Evolutionary conservation across 2,329 filamentous ascomycete species (phyloP).

Genomic region (Berkeleyomyces rouxiae): DNA sequence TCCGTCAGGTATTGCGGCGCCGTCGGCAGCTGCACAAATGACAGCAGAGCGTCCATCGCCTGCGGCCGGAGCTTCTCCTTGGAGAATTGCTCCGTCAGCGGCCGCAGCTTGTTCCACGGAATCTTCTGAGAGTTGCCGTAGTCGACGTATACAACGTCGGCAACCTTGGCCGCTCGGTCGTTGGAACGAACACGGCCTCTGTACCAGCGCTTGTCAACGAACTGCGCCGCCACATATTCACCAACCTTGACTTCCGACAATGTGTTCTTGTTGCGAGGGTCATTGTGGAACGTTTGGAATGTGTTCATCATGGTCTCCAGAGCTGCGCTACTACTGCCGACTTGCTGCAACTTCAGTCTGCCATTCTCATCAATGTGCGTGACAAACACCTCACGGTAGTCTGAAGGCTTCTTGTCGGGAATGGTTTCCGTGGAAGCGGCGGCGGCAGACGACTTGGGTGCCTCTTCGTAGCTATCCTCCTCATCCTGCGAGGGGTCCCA

Average conservation of each 20-base stretch:
- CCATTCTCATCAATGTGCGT: constrained; percentile 76
- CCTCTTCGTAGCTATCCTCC: constrained; percentile 38
- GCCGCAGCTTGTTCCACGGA: constrained; percentile 67
- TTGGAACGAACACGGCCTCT: constrained; percentile 80
- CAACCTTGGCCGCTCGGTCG: constrained; percentile 74
- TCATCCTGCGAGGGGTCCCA: constrained; percentile 83
- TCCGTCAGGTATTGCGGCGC: constrained; percentile 71
- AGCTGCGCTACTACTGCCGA: constrained; percentile 70
- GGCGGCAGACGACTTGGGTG: constrained; percentile 35
- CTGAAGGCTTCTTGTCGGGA: constrained; percentile 48
- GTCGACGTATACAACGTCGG: constrained; percentile 87
- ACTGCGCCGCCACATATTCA: constrained; percentile 80
- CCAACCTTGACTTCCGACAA: constrained; percentile 76
- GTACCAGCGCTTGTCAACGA: constrained; percentile 90
- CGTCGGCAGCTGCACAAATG: constrained; percentile 75
- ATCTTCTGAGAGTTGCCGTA: constrained; percentile 89
- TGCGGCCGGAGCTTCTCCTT: constrained; percentile 70
- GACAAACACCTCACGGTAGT: constrained; percentile 87
- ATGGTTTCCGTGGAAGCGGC: constrained; percentile 35
- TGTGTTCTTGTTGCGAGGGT: constrained; percentile 49
- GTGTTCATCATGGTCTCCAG: constrained; percentile 78
- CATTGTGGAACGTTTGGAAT: constrained; percentile 81
- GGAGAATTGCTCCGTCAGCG: constrained; percentile 66
- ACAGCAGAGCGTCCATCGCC: constrained; percentile 71
- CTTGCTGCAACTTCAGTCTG: constrained; percentile 77